Percentiles rank a stretch among this genome's conserved stretches.
These are phyloP conservation scores for Vaccinium darrowii DNA, from an alignment of 148 eudicot species.

Conservation along the genomic window DNA sequence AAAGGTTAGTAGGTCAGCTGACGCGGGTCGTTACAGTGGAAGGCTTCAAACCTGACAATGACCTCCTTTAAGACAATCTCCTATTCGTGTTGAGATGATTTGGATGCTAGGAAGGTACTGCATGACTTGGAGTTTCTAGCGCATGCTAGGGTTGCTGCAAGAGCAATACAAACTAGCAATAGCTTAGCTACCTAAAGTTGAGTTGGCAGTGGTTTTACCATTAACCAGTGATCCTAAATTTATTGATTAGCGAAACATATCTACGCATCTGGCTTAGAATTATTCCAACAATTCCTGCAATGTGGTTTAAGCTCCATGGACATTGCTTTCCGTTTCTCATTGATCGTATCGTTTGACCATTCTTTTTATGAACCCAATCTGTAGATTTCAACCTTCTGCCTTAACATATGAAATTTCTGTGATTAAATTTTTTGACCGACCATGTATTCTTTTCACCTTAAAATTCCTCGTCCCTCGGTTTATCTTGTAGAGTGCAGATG, in stretches of 20 bases:
- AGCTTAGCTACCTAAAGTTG: not conserved
- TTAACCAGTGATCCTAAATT: not conserved
- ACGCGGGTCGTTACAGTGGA: too few species aligned
- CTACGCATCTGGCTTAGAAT: not conserved
- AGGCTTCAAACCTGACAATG: constrained; percentile 3
- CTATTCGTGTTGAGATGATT: not conserved
- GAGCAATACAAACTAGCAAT: too few species aligned
- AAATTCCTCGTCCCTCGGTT: not conserved
- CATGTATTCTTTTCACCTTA: not conserved
- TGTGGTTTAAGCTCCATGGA: not conserved
- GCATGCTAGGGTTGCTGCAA: not conserved
- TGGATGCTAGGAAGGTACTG: not conserved
- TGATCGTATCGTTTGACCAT: not conserved
- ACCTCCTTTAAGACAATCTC: not conserved
- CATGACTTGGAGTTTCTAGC: not conserved
- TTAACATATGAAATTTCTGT: not conserved
- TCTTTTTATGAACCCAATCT: not conserved
- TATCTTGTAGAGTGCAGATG: constrained; percentile 3
- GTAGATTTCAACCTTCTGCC: not conserved
- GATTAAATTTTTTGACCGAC: not conserved
- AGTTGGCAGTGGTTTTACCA: not conserved
- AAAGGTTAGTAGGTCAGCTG: too few species aligned
- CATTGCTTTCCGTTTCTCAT: not conserved
- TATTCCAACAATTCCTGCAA: not conserved
- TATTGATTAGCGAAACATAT: not conserved